phyloP scores from a whole-genome alignment of 2,329 filamentous ascomycete genomes.

The Aureobasidium subglaciale region DNA sequence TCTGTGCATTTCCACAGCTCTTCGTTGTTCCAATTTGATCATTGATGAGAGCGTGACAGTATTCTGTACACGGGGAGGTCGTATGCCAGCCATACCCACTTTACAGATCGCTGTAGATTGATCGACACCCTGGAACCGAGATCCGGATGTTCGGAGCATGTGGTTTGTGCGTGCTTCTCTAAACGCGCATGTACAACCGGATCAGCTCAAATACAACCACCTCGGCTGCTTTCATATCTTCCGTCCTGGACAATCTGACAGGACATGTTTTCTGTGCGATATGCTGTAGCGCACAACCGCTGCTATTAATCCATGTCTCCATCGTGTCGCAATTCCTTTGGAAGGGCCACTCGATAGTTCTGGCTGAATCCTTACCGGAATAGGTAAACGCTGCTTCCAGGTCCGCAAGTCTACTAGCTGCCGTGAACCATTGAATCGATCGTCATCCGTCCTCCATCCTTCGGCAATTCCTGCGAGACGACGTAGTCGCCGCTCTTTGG shows the following conservation, averaged over 20 bases:
- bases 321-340: neutral
- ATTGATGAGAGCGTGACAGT: no score
- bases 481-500: neutral
- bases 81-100: neutral
- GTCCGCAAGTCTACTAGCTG: neutral
- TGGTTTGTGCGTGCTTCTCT: neutral
- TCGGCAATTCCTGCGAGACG: neutral
- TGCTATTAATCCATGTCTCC: neutral
- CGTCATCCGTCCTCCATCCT: neutral
- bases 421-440: conserved; percentile 2
- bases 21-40: no score
- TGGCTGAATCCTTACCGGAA: neutral
- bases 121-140: neutral
- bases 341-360: conserved; percentile 2
- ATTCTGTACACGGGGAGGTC: no score
- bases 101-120: neutral
- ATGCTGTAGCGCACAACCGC: neutral
- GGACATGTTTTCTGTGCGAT: no score
- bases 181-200: neutral
- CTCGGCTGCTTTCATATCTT: neutral
- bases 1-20: no score
- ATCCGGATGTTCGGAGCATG: conserved; percentile 3
- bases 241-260: neutral
- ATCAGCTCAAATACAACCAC: neutral
- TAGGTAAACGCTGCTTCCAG: neutral